These are phyloP conservation scores for Nothophaeocryptopus gaeumannii DNA, from an alignment of 2,329 filamentous ascomycete species.

Conservation along the genomic window DNA sequence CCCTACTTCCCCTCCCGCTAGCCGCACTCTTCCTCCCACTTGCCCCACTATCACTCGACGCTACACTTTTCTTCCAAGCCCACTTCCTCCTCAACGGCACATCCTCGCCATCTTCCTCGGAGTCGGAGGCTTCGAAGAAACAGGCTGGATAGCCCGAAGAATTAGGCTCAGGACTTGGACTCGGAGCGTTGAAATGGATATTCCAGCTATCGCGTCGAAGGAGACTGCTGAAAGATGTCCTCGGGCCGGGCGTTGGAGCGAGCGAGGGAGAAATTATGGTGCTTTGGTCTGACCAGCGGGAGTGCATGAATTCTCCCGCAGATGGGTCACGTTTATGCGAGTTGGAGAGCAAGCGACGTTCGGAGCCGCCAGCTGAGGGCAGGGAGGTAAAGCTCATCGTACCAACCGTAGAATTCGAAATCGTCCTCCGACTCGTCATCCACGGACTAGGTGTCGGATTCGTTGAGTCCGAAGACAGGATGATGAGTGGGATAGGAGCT, in stretches of 20 bases:
- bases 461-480: slow-evolving; percentile 23
- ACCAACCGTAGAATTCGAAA: slow-evolving; percentile 9
- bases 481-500: slow-evolving; percentile 24
- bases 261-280: slow-evolving; percentile 24
- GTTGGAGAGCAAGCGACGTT: neutral
- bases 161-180: too few species aligned
- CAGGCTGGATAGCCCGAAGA: slow-evolving; percentile 28
- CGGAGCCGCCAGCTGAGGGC: neutral
- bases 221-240: slow-evolving; percentile 28
- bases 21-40: neutral
- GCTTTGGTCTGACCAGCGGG: slow-evolving; percentile 33
- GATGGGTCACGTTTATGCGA: neutral
- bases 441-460: neutral
- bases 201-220: slow-evolving; percentile 18
- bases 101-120: slow-evolving; percentile 26
- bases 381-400: neutral
- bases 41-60: neutral
- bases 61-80: slow-evolving; percentile 17
- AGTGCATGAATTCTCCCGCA: neutral
- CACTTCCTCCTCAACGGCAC: slow-evolving; percentile 24
- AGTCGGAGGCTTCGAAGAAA: slow-evolving; percentile 33
- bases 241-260: slow-evolving; percentile 18
- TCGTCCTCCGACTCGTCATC: neutral
- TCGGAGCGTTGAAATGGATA: neutral
- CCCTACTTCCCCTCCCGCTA: neutral